Conservation (phyloP, 306 rosid species). For the Cicer pinnatifidum region DNA sequence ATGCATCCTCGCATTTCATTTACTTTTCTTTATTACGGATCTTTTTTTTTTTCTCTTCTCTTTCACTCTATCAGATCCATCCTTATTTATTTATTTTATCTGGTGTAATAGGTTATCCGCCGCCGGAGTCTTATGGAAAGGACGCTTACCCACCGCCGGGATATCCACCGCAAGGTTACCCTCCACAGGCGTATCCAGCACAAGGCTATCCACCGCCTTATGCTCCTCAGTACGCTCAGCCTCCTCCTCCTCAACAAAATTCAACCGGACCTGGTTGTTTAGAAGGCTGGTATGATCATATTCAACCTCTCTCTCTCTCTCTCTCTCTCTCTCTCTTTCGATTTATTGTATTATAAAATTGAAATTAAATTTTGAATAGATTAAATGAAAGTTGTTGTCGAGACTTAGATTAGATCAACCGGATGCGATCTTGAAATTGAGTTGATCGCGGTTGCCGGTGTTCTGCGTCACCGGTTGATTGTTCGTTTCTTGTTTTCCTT, state of each 20-base stretch:
- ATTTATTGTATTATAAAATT: neutral
- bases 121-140: constrained; percentile 64
- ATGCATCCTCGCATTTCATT: neutral
- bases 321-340: neutral
- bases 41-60: no score
- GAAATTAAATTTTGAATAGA: neutral
- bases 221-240: constrained; percentile 84
- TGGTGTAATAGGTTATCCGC: constrained; percentile 71
- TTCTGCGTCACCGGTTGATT: constrained; percentile 12
- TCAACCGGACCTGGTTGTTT: constrained; percentile 51
- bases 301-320: neutral
- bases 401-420: neutral
- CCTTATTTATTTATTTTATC: neutral
- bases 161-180: constrained; percentile 68
- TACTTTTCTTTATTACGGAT: no score
- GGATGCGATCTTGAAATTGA: constrained; percentile 45
- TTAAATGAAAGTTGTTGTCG: neutral
- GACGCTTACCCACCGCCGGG: constrained; percentile 81
- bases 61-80: neutral
- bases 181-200: constrained; percentile 69
- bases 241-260: constrained; percentile 62
- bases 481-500: neutral
- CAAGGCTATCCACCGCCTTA: constrained; percentile 74
- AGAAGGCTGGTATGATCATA: constrained; percentile 74
- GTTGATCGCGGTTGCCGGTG: constrained; percentile 23